phyloP scores from a whole-genome alignment of 192 early-diverging fungal genomes.

The Diversispora epigaea region DNA sequence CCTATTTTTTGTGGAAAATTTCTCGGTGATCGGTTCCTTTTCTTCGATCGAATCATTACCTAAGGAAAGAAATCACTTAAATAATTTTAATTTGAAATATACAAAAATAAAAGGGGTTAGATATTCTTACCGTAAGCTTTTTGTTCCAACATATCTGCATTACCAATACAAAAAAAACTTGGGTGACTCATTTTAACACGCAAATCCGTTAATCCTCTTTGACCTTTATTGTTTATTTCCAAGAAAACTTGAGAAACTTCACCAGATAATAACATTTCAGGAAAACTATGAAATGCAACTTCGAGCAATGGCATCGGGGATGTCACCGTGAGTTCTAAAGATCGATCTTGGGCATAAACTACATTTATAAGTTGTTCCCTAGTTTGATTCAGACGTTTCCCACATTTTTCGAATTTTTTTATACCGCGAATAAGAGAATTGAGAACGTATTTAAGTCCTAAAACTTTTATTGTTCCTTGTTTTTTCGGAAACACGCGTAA shows the following conservation, averaged over 20 bases:
- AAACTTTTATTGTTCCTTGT: slow-evolving; percentile 70
- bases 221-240: slow-evolving; percentile 83
- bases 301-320: slow-evolving; percentile 83
- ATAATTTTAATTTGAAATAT: not conserved
- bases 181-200: slow-evolving; percentile 83
- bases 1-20: slow-evolving; percentile 48
- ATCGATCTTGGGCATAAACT: slow-evolving; percentile 69
- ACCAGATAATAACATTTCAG: slow-evolving; percentile 77
- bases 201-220: slow-evolving; percentile 67
- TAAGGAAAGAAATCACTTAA: not conserved
- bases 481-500: slow-evolving; percentile 69
- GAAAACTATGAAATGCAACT: slow-evolving; percentile 72
- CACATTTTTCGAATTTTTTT: slow-evolving; percentile 64
- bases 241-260: slow-evolving; percentile 72
- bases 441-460: slow-evolving; percentile 76
- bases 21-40: slow-evolving; percentile 29
- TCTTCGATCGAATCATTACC: slow-evolving; percentile 29
- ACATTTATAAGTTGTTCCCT: slow-evolving; percentile 58
- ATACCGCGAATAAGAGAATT: slow-evolving; percentile 74
- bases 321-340: slow-evolving; percentile 72
- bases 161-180: slow-evolving; percentile 77
- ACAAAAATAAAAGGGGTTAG: not conserved
- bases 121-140: slow-evolving; percentile 42
- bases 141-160: slow-evolving; percentile 42
- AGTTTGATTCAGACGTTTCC: slow-evolving; percentile 75